Base-by-base conservation (phyloP, 1,139 yeast genomes). In the Meyerozyma carpophila region DNA sequence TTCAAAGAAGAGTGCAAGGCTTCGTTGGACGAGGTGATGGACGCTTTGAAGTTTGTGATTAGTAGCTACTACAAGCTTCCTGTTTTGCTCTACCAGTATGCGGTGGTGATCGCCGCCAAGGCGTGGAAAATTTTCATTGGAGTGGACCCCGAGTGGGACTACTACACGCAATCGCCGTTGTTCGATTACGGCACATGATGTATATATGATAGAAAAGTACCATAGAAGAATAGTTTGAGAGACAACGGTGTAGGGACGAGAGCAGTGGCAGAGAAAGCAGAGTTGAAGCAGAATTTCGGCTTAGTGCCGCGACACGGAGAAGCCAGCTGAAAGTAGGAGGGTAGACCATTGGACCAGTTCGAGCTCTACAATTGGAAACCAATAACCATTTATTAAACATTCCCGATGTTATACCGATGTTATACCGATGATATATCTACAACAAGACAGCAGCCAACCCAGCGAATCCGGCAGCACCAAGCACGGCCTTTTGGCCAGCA, bases 41-140 rank as follows among this genome's bases (percentile, higher is more conserved):
- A 67, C n/a, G 96, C 95, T 0, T 56, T 87, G 36, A 67, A 65
- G 49, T 90, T 88, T 63, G 79, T 93, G 21, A 63, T 79, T 44
- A 58, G 63, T 31, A 82, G 96, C 42, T 93, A 91, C 62, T 57
- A 73, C 43, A 73, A 81, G 39, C 77, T 93, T 52, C 98, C 98
- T 14, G 66, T 68, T 43, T 75, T 81, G 45, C 41, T 85, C 2
- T 80, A 77, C 65, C 73, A 76, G 42, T 51, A 79, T 43, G 54
- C 68, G 4, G 51, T 88, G 41, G 65, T 73, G 42, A 70, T 79
- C 48, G 46, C 79, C 37, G 77, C 75, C 50, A 65, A 70, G 39
- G 74, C 77, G 62, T 93, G 97, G 97, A 82, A 84, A 58, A 60
- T 60, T 26, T 87, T 89, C 57, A 73, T 88, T 49, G 96, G 96